Percentiles rank a stretch among this genome's conserved stretches.
Evolutionary conservation across 495 filamentous ascomycete genomes (phyloP).

Genomic region (Emericellopsis terricola): DNA sequence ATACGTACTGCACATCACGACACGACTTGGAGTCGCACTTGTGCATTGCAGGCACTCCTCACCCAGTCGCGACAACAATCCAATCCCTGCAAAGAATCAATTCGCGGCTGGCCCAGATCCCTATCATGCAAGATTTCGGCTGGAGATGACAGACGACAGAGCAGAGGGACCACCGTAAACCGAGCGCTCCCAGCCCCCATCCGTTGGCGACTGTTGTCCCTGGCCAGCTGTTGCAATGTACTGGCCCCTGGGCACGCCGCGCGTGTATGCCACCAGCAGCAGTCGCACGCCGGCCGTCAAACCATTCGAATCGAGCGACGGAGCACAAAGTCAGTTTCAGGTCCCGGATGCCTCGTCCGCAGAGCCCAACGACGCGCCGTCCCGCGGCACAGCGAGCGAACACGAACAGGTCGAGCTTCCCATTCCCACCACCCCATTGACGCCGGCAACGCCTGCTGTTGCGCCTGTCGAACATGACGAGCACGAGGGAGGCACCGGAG

Average conservation of each 20-base stretch:
- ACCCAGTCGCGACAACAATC: too few species aligned
- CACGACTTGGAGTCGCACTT: too few species aligned
- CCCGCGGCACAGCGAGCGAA: slow-evolving; percentile 8
- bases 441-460: slow-evolving; percentile 32
- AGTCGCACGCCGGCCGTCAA: slow-evolving; percentile 31
- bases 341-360: slow-evolving; percentile 18
- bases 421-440: slow-evolving; percentile 18
- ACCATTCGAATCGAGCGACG: slow-evolving; percentile 24
- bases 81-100: too few species aligned
- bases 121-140: too few species aligned
- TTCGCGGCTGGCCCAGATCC: too few species aligned
- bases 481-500: slow-evolving; percentile 9
- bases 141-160: too few species aligned
- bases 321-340: slow-evolving; percentile 10
- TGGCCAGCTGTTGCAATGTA: slow-evolving; percentile 50
- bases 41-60: too few species aligned
- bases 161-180: too few species aligned
- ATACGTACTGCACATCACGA: too few species aligned
- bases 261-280: slow-evolving; percentile 60
- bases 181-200: too few species aligned
- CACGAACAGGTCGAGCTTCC: slow-evolving; percentile 10
- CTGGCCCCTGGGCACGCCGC: slow-evolving; percentile 85
- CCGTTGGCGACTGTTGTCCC: too few species aligned
- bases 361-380: slow-evolving; percentile 8
- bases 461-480: slow-evolving; percentile 32